Evolutionary conservation across 2,329 filamentous ascomycete species (phyloP).

Genomic region (Tolypocladium tundrense): DNA sequence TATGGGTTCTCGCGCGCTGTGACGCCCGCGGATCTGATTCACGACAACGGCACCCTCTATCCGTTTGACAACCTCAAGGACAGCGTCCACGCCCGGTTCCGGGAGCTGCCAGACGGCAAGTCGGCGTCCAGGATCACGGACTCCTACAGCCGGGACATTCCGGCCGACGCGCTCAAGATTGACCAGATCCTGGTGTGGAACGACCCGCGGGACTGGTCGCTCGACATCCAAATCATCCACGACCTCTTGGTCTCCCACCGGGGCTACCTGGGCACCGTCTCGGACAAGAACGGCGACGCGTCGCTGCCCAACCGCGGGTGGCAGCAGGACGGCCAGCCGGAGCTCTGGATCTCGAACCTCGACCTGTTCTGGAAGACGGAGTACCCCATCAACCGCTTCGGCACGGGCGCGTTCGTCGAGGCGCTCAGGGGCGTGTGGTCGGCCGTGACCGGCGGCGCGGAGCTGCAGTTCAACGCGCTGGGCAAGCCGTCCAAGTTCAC

Average conservation of each 20-base stretch:
- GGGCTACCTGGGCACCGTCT: constrained; percentile 77
- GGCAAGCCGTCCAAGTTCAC: constrained; percentile 75
- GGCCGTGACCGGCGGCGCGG: constrained; percentile 53
- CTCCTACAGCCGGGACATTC: constrained; percentile 23
- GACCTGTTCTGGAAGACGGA: constrained; percentile 83
- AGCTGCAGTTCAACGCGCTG: constrained; percentile 56
- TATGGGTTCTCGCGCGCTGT: constrained; percentile 75
- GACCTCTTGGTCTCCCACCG: constrained; percentile 70
- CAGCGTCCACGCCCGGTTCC: constrained; percentile 17
- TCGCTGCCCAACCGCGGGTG: constrained; percentile 65
- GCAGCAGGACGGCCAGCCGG: constrained; percentile 71
- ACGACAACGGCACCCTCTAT: constrained; percentile 64
- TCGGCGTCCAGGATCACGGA: constrained; percentile 18
- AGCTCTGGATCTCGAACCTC: constrained; percentile 78
- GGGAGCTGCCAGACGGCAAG: constrained; percentile 22
- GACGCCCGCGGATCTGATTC: constrained; percentile 75
- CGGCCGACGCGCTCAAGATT: constrained; percentile 52
- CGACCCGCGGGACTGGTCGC: constrained; percentile 90
- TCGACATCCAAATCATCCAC: constrained; percentile 75
- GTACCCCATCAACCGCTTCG: constrained; percentile 77
- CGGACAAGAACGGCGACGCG: constrained; percentile 55
- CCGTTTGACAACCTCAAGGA: constrained; percentile 54
- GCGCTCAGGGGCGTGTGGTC: constrained; percentile 73
- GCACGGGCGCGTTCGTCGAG: constrained; percentile 82
- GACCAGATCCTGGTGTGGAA: constrained; percentile 92